phyloP scores from a whole-genome alignment of 306 rosid species.

The Glycine tomentella region DNA sequence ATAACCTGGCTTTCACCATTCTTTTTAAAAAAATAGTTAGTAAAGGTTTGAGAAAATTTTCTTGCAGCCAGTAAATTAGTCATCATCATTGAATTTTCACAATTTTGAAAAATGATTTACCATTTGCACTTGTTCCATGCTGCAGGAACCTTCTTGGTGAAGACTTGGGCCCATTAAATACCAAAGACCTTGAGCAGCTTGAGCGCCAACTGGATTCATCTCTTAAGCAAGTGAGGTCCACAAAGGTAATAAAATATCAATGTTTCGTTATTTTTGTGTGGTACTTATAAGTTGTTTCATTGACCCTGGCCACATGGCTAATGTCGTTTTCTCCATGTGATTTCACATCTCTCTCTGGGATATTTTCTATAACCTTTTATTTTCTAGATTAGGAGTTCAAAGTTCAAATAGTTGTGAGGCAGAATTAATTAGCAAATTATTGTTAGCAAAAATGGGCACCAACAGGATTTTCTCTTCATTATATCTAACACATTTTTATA shows the following conservation, averaged over 20 bases:
- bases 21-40: not conserved
- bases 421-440: not conserved
- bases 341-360: not conserved
- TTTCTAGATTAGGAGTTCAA: not conserved
- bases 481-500: not conserved
- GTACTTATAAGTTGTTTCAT: not conserved
- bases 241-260: constrained; percentile 62
- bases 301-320: not conserved
- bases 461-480: constrained; percentile 3
- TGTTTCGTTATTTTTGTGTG: not conserved
- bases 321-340: not conserved
- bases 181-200: constrained; percentile 95
- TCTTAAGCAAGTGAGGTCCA: constrained; percentile 86
- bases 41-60: not conserved
- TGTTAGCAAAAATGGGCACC: not conserved
- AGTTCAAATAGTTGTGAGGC: not conserved
- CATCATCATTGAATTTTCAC: not conserved
- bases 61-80: not conserved
- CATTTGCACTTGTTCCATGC: not conserved
- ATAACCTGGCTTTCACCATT: not conserved
- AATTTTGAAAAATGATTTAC: not conserved
- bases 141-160: constrained; percentile 95
- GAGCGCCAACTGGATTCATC: constrained; percentile 92
- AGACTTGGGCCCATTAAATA: constrained; percentile 85
- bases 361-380: not conserved